Conservation (phyloP, 495 filamentous ascomycete species). For the Baudoinia panamericana region DNA sequence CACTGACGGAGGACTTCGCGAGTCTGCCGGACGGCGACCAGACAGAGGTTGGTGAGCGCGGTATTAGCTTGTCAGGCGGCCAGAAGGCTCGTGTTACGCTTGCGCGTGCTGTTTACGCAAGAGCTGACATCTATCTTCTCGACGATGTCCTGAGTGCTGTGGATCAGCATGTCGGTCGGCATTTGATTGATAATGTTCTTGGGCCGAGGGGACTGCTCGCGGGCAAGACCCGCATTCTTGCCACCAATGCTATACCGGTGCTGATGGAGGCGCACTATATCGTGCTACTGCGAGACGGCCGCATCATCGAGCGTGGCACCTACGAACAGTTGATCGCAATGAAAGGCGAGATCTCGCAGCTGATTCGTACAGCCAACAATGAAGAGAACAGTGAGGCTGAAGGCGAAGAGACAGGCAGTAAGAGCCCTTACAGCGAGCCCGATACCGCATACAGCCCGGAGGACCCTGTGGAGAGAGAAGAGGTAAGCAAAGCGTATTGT, state of each 20-base stretch:
- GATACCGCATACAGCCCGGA: conserved; percentile 39
- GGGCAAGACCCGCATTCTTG: conserved; percentile 82
- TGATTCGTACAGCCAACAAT: conserved; percentile 65
- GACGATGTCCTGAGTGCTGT: conserved; percentile 94
- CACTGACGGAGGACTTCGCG: conserved; percentile 79
- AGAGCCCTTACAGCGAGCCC: conserved; percentile 37
- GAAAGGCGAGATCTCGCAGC: conserved; percentile 76
- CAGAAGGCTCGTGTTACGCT: conserved; percentile 94
- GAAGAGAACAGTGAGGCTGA: conserved; percentile 37
- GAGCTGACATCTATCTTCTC: conserved; percentile 90
- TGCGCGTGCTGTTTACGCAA: conserved; percentile 89
- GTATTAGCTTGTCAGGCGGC: conserved; percentile 91
- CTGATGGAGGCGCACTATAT: conserved; percentile 79
- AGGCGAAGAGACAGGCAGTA: conserved; percentile 40
- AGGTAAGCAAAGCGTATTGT: too few relatives aligned
- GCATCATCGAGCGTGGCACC: conserved; percentile 73
- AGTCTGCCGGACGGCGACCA: conserved; percentile 91
- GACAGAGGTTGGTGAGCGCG: conserved; percentile 92
- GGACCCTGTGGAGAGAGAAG: conserved; percentile 45
- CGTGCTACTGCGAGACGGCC: conserved; percentile 66
- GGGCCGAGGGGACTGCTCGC: conserved; percentile 69
- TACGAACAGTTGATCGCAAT: conserved; percentile 85
- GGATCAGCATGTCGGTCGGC: conserved; percentile 91
- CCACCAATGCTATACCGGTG: conserved; percentile 92
- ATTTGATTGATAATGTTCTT: conserved; percentile 87